A percentile compares a stretch with the other conserved stretches of the same genome.
Conservation (phyloP, 768 basidiomycete species). For the Tricholoma sp. region DNA sequence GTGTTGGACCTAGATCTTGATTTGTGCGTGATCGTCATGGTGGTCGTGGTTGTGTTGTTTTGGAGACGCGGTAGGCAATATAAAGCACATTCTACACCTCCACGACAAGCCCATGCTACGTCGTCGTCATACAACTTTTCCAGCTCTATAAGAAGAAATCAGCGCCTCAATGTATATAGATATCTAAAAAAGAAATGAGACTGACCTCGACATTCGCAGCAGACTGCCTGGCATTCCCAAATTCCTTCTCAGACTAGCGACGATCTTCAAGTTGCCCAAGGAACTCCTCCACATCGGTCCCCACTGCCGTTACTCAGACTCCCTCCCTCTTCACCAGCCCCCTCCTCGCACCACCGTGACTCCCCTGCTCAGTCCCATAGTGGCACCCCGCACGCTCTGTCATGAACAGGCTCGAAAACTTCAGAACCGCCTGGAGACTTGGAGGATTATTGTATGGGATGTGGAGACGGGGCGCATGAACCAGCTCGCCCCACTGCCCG, state of each 20-base stretch:
- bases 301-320: neutral
- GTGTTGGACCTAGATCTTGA: too few species aligned
- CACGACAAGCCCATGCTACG: too few species aligned
- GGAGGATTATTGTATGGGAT: neutral
- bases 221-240: constrained; percentile 84
- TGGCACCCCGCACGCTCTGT: neutral
- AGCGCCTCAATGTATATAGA: neutral
- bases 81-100: too few species aligned
- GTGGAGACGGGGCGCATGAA: constrained; percentile 26
- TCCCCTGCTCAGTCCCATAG: too few species aligned
- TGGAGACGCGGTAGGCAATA: too few species aligned
- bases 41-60: too few species aligned
- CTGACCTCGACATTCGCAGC: constrained; percentile 78
- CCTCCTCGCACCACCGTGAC: constrained; percentile 4
- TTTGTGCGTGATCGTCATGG: too few species aligned
- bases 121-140: too few species aligned
- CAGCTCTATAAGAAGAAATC: too few species aligned
- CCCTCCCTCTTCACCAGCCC: constrained; percentile 14
- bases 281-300: constrained; percentile 49
- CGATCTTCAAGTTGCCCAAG: constrained; percentile 70
- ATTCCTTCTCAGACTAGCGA: constrained; percentile 65
- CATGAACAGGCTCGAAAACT: neutral
- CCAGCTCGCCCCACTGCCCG: constrained; percentile 15
- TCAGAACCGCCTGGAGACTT: neutral
- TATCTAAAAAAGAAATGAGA: neutral